A percentile compares a stretch with the other conserved stretches of the same genome.
Conservation (phyloP, 345 rosid species). For the Euphorbia pulcherrima region DNA sequence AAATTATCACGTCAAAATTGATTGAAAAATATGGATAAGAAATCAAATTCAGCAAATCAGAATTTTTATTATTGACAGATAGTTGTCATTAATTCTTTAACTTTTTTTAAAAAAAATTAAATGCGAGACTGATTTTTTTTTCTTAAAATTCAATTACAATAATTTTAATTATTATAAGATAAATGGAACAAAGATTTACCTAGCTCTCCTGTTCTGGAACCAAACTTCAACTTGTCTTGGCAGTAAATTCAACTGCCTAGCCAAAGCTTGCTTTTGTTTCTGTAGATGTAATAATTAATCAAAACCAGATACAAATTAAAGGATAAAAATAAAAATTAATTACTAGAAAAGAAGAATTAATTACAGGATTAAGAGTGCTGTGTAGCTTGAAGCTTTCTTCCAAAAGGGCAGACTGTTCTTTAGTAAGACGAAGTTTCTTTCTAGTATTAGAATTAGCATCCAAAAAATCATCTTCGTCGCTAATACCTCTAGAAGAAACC, state of each 20-base stretch:
- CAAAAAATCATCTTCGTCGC: conserved; percentile 23
- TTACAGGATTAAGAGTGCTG: conserved; percentile 57
- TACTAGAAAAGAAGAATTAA: background rate
- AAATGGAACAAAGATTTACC: conserved; percentile 37
- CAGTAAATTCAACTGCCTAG: conserved; percentile 80
- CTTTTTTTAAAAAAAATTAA: background rate
- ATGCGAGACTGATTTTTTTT: too few relatives aligned
- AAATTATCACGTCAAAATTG: too few relatives aligned
- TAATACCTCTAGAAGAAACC: conserved; percentile 23
- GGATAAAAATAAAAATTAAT: background rate
- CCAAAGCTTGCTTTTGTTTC: conserved; percentile 61
- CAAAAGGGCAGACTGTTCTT: conserved; percentile 43
- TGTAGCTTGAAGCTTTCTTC: conserved; percentile 53
- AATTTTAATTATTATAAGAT: too few relatives aligned
- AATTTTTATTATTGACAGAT: too few relatives aligned
- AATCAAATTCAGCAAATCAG: too few relatives aligned
- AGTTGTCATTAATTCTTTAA: background rate
- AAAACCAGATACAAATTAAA: too few relatives aligned
- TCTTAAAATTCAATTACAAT: too few relatives aligned
- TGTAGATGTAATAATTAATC: too few relatives aligned
- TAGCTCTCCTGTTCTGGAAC: conserved; percentile 99
- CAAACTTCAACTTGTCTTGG: conserved; percentile 97
- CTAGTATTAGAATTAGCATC: conserved; percentile 62
- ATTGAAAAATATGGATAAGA: too few relatives aligned
- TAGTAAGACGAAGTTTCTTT: conserved; percentile 51